Evolutionary conservation across 768 basidiomycete species (phyloP), one percentile per base, ranked within the genome.

Genomic region (Trametes sanguinea): DNA sequence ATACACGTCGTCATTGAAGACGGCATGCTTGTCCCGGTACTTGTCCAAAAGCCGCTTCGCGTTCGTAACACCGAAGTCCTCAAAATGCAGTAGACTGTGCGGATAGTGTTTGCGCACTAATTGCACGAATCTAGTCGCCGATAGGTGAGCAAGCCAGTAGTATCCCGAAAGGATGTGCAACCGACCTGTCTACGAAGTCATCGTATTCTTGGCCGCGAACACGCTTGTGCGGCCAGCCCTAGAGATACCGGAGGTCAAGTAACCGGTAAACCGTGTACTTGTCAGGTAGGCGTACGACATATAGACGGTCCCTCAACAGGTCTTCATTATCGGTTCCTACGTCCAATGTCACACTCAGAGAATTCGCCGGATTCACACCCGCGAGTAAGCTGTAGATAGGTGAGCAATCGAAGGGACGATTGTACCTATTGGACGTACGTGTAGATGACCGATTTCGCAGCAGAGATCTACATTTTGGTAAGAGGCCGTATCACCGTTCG

Each of bases 1-100:
- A 1, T 72, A 87, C 87, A 94, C 89, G 71, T 94, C 92, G 66
- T 94, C 93, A 69, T 94, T 95, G 79, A 94, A 89, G 4, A 85
- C 81, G 0, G 87, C 77, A 65, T 90, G 88, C 14, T 80, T 73
- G 47, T 83, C 79, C 3, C 79, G 77, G 72, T 90, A 92, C 44
- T 77, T 77, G 43, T 85, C 78, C 42, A 94, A 78, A 1, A 94
- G 72, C 39, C 83, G 75, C 61, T 89, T 83, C 0, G 92, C 92
- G 64, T 94, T 93, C 30, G 81, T 80, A 3, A 89, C 85, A 10
- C 91, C 90, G 65, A 93, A 93, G 68, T 94, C 91, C 69, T 94
- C 92, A 61, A 94, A 93, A 69, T 95, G 92, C 3, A 91, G 76
- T 2, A 94, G 79, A 69, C 81, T 75, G 60, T 81, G 75, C 0